These are phyloP conservation scores for Noccaea bulbosa DNA, from an alignment of 345 rosid species.

Conservation along the genomic window DNA sequence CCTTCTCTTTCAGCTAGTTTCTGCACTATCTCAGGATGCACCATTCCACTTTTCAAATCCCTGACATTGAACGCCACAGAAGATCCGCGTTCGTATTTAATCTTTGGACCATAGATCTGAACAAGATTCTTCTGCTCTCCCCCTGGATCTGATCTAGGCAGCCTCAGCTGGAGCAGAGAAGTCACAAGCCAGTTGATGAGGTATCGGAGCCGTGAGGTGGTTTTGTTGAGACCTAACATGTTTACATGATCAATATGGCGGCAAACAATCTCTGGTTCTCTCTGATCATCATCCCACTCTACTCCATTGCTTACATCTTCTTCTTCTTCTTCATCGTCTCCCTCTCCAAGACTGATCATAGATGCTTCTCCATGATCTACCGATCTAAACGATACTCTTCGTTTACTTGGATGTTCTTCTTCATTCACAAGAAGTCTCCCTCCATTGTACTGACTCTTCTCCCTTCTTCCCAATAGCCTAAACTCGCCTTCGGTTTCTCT, in stretches of 20 bases:
- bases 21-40: slow-evolving; percentile 92
- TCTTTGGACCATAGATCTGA: slow-evolving; percentile 94
- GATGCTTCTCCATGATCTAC: slow-evolving; percentile 80
- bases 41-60: slow-evolving; percentile 66
- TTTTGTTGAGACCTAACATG: slow-evolving; percentile 94
- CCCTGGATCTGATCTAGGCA: slow-evolving; percentile 64
- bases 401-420: slow-evolving; percentile 79
- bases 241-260: slow-evolving; percentile 89
- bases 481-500: slow-evolving; percentile 99
- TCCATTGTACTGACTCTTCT: slow-evolving; percentile 67
- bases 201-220: slow-evolving; percentile 77
- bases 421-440: slow-evolving; percentile 78
- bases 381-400: slow-evolving; percentile 88
- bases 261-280: slow-evolving; percentile 88
- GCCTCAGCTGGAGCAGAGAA: slow-evolving; percentile 81
- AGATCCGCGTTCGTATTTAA: slow-evolving; percentile 96
- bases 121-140: slow-evolving; percentile 63
- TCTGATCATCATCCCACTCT: slow-evolving; percentile 71
- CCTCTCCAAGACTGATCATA: slow-evolving; percentile 67
- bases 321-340: slow-evolving; percentile 67
- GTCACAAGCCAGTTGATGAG: slow-evolving; percentile 98
- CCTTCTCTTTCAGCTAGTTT: slow-evolving; percentile 94
- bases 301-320: slow-evolving; percentile 61
- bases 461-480: slow-evolving; percentile 87
- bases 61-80: slow-evolving; percentile 92